Conservation (phyloP, 1,139 yeast species). For the Schizosaccharomyces versatilis region DNA sequence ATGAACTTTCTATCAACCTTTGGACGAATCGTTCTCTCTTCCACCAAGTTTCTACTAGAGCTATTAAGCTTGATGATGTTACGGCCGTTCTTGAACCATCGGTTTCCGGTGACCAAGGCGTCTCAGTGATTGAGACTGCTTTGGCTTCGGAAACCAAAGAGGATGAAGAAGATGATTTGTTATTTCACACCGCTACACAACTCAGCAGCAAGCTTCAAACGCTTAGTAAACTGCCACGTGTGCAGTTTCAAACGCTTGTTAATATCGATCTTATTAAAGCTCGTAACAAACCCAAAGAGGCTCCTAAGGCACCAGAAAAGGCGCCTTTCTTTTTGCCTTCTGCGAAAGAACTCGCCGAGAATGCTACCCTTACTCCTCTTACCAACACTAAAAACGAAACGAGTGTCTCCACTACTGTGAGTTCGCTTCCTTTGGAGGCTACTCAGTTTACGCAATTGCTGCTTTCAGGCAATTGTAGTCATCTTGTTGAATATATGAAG, state of each 20-base stretch:
- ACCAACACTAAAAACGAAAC: neutral
- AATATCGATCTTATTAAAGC: slow-evolving; percentile 62
- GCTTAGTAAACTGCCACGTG: slow-evolving; percentile 52
- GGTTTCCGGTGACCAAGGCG: slow-evolving; percentile 66
- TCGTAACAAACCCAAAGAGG: slow-evolving; percentile 75
- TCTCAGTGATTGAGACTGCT: slow-evolving; percentile 62
- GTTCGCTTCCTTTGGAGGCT: slow-evolving; percentile 2
- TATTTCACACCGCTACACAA: slow-evolving; percentile 42
- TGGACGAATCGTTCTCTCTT: slow-evolving; percentile 91
- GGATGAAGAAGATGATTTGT: slow-evolving; percentile 16
- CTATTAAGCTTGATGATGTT: slow-evolving; percentile 42
- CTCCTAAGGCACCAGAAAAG: slow-evolving; percentile 65
- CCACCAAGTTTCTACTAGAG: slow-evolving; percentile 36
- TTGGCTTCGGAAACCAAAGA: slow-evolving; percentile 19
- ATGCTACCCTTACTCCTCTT: neutral
- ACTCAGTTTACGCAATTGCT: neutral
- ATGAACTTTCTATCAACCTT: slow-evolving; percentile 68
- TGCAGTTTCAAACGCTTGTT: slow-evolving; percentile 54
- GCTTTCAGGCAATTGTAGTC: slow-evolving; percentile 16
- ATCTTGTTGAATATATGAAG: slow-evolving; percentile 36
- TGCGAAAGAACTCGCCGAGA: slow-evolving; percentile 6
- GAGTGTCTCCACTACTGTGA: neutral
- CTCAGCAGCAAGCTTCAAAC: slow-evolving; percentile 44
- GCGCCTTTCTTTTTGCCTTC: slow-evolving; percentile 51
- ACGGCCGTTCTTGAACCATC: slow-evolving; percentile 43